A percentile compares a stretch with the other conserved stretches of the same genome.
Conservation (phyloP, 805 yeast genomes). For the Metschnikowia borealis region DNA sequence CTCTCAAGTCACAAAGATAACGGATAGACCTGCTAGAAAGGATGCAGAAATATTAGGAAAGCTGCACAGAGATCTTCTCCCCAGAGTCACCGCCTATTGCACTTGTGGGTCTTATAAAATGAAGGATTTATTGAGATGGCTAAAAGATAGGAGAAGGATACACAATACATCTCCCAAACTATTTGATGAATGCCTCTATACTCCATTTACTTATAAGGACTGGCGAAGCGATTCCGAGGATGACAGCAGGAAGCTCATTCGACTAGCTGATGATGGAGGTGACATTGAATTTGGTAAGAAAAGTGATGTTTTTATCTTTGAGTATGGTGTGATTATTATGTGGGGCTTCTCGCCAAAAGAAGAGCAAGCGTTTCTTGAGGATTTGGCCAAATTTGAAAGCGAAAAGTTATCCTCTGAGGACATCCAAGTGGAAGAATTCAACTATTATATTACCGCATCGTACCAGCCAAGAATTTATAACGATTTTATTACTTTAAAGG, state of each 20-base stretch:
- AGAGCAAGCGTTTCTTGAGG: constrained; percentile 75
- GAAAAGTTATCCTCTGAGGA: constrained; percentile 91
- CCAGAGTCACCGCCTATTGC: constrained; percentile 94
- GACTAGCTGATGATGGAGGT: constrained; percentile 92
- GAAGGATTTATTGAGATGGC: constrained; percentile 82
- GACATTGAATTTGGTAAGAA: constrained; percentile 82
- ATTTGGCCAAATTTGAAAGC: constrained; percentile 84
- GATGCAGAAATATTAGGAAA: constrained; percentile 94
- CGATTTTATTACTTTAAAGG: constrained; percentile 89
- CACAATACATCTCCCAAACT: constrained; percentile 80
- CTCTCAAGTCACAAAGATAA: constrained; percentile 79
- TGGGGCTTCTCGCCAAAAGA: constrained; percentile 93
- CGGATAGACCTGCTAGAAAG: constrained; percentile 81
- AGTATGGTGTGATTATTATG: constrained; percentile 93
- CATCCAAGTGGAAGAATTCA: constrained; percentile 90
- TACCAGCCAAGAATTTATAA: constrained; percentile 95
- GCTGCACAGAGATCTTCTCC: constrained; percentile 75
- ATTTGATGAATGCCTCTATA: constrained; percentile 92
- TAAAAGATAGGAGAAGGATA: constrained; percentile 68
- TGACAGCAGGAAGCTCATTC: constrained; percentile 42
- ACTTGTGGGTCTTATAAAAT: constrained; percentile 90
- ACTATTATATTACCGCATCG: constrained; percentile 87
- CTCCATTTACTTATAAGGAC: constrained; percentile 81
- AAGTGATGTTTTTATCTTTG: constrained; percentile 83
- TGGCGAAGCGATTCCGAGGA: constrained; percentile 56